Percentiles rank a stretch among this genome's conserved stretches.
Conservation (phyloP, 768 basidiomycete species). For the Chalciporus piperatus region DNA sequence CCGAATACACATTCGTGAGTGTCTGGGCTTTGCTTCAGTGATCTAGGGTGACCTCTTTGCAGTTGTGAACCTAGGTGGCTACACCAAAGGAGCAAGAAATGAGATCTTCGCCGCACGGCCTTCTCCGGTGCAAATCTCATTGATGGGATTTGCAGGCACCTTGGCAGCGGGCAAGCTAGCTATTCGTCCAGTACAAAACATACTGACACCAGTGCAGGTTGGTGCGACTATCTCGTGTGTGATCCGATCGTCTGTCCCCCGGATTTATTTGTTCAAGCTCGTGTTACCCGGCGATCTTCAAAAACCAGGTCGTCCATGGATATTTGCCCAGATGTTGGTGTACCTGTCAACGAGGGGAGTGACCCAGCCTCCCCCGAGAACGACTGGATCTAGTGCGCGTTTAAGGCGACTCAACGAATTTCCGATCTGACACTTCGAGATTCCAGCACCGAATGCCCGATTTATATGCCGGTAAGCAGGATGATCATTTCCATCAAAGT, state of each 20-base stretch:
- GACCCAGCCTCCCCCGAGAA: slow-evolving; percentile 40
- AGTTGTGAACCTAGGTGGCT: slow-evolving; percentile 48
- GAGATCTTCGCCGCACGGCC: slow-evolving; percentile 51
- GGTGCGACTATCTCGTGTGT: slow-evolving; percentile 48
- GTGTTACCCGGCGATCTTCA: slow-evolving; percentile 19
- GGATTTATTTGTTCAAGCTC: slow-evolving; percentile 35
- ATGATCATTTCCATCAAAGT: not conserved
- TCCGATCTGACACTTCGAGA: slow-evolving; percentile 4
- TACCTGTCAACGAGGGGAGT: slow-evolving; percentile 36
- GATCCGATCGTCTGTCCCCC: slow-evolving; percentile 45
- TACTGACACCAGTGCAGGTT: slow-evolving; percentile 29
- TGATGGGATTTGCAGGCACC: slow-evolving; percentile 53
- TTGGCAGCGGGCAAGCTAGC: slow-evolving; percentile 33
- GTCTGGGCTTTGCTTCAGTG: not conserved
- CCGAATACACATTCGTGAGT: slow-evolving; percentile 46
- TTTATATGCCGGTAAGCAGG: slow-evolving; percentile 44
- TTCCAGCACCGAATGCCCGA: slow-evolving; percentile 41
- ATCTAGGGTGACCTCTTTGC: not conserved
- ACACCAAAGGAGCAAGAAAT: slow-evolving; percentile 51
- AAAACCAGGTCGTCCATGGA: not conserved
- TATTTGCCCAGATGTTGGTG: slow-evolving; percentile 20
- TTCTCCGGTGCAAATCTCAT: slow-evolving; percentile 46
- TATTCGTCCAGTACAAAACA: not conserved
- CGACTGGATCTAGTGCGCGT: slow-evolving; percentile 45
- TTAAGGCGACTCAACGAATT: not conserved